Conservation (phyloP, 345 rosid genomes). For the Acer saccharum region DNA sequence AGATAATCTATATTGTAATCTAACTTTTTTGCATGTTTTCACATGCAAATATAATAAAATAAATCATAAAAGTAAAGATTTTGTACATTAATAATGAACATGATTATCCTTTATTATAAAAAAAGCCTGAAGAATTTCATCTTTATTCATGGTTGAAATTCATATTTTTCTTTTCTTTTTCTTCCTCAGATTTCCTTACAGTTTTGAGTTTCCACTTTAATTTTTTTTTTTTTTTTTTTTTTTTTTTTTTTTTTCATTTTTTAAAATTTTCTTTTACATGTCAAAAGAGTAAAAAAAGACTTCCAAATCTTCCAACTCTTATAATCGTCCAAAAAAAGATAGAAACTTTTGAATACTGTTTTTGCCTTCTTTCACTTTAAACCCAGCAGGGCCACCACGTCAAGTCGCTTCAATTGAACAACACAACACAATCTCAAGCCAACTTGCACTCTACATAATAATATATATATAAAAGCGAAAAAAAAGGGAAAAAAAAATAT, state of each 20-base stretch:
- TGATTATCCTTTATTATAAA: neutral
- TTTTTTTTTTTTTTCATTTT: no score
- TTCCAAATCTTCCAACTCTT: no score
- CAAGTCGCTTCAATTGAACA: conserved; percentile 9
- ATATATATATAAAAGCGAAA: neutral
- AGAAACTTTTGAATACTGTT: conserved; percentile 16
- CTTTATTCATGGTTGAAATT: neutral
- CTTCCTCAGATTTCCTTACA: no score
- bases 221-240: neutral
- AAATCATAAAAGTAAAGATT: neutral
- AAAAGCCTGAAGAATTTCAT: neutral
- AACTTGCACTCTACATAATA: neutral
- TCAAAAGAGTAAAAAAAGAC: no score
- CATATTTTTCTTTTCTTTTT: neutral
- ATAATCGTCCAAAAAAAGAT: neutral
- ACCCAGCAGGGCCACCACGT: conserved; percentile 11
- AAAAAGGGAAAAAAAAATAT: neutral
- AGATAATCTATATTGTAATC: no score
- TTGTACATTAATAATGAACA: neutral
- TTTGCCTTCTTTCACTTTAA: conserved; percentile 13
- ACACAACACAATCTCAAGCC: neutral
- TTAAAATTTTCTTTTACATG: no score
- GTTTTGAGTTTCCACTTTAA: neutral
- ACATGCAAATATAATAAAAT: neutral
- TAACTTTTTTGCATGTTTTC: neutral